Percentiles rank a stretch among this genome's conserved stretches.
These are phyloP conservation scores for Ascocoryne sarcoides DNA, from an alignment of 2,329 filamentous ascomycete genomes.

Conservation along the genomic window DNA sequence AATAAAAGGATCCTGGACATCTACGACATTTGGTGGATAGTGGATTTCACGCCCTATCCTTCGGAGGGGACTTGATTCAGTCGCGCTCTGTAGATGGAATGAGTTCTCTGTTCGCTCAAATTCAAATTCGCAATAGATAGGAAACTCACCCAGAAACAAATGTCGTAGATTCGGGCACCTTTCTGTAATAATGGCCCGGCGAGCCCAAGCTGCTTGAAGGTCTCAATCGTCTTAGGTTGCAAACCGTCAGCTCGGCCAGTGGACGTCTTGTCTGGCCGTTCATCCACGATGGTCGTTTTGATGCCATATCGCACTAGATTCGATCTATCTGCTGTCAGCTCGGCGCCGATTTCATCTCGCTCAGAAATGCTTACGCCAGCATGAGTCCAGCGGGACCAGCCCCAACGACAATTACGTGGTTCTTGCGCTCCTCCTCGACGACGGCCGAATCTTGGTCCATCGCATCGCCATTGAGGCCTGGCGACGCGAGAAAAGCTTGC, in stretches of 20 bases:
- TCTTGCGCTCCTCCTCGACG: slow-evolving; percentile 1
- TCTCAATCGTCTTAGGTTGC: slow-evolving; percentile 52
- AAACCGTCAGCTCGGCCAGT: slow-evolving; percentile 55
- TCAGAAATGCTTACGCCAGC: slow-evolving; percentile 21
- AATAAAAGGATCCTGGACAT: slow-evolving; percentile 23
- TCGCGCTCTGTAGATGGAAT: slow-evolving; percentile 5
- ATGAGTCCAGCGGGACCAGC: slow-evolving; percentile 38
- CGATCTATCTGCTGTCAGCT: slow-evolving; percentile 30
- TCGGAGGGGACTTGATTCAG: slow-evolving; percentile 10
- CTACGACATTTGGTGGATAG: slow-evolving; percentile 21
- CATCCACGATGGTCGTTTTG: slow-evolving; percentile 57
- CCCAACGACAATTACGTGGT: slow-evolving; percentile 29
- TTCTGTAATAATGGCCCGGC: slow-evolving; percentile 45
- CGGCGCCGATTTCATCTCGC: not conserved
- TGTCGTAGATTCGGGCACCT: slow-evolving; percentile 48
- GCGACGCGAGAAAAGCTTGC: not conserved
- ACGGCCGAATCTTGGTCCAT: no score
- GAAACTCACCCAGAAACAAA: slow-evolving; percentile 48
- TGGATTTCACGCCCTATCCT: slow-evolving; percentile 31
- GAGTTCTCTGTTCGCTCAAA: slow-evolving; percentile 37
- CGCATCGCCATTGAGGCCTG: no score
- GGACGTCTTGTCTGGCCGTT: slow-evolving; percentile 54
- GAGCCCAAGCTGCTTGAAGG: slow-evolving; percentile 52
- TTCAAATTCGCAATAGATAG: slow-evolving; percentile 9
- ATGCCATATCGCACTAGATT: slow-evolving; percentile 58